Evolutionary conservation across 345 rosid species (phyloP), one percentile per base, ranked within the genome.

Genomic region (Murraya paniculata): DNA sequence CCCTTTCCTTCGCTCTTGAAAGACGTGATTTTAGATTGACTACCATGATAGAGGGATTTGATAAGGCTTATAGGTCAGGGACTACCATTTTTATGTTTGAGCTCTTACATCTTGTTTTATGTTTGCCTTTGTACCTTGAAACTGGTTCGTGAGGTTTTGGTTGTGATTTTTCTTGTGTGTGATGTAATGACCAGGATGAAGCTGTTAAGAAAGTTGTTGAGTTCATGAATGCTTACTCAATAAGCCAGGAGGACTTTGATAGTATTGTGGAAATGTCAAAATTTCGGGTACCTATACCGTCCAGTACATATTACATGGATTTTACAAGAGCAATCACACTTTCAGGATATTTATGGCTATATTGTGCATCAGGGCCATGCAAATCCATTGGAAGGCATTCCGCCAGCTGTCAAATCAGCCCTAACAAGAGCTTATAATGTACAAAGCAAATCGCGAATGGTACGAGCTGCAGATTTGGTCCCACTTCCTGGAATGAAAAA

Each of bases 401-500:
- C 88, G 64, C 86, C 98, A 31, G 80, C 93, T 64, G 96, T 94
- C 31, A 96, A 96, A 88, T 83, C 99, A 74, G 97, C 99, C 71
- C 71, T 96, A 84, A 96, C 99, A 1, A 90, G 87, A 85, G 91
- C 93, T 74, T 96, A 96, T 69, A 94, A 94, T 9, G 98, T 89
- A 84, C 82, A 72, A 56, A 91, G 85, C 86, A 93, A 90, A 82
- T 82, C 86, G 30, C 84, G 90, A 79, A 90, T 89, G 91, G 94
- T 88, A 53, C 97, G 95, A 65, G 89, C 93, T 78, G 97, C 99
- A n/a, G 98, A 96, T 85, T 80, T 94, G 82, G 91, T 91, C 38
- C 78, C 88, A 57, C 87, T 96, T 82, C 97, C 99, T 50, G 99
- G 98, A 71, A 69, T 87, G 45, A 96, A 91, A 70, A 95, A 92